These are phyloP conservation scores for Claviceps arundinis DNA, from an alignment of 2,329 filamentous ascomycete genomes.

Conservation along the genomic window DNA sequence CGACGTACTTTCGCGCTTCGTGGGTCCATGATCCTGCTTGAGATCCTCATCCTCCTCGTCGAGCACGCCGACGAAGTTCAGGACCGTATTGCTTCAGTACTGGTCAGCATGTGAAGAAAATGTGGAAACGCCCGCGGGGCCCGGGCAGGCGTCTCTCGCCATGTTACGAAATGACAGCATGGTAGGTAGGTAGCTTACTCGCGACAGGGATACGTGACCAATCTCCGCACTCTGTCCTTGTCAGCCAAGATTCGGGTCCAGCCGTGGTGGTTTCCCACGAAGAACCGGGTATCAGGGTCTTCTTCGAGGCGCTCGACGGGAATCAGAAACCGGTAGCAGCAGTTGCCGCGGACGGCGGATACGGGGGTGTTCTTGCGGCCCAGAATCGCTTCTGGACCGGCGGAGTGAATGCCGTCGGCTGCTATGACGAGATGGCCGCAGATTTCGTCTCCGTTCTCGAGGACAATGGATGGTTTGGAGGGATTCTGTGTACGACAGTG, in stretches of 20 bases:
- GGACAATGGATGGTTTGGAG: slow-evolving; percentile 13
- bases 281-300: slow-evolving; percentile 19
- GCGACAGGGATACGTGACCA: background rate
- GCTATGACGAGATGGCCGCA: slow-evolving; percentile 27
- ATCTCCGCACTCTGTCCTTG: slow-evolving; percentile 11
- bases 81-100: background rate
- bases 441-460: slow-evolving; percentile 16
- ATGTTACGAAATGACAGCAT: background rate
- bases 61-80: background rate
- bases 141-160: background rate
- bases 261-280: slow-evolving; percentile 15
- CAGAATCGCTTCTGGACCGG: slow-evolving; percentile 15
- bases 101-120: too few relatives aligned
- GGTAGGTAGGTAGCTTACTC: background rate
- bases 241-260: slow-evolving; percentile 13
- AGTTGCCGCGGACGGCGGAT: slow-evolving; percentile 16
- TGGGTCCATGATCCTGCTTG: background rate
- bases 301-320: slow-evolving; percentile 14
- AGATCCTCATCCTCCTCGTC: background rate
- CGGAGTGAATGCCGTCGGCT: slow-evolving; percentile 30
- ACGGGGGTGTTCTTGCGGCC: slow-evolving; percentile 14
- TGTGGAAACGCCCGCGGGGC: too few relatives aligned
- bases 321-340: slow-evolving; percentile 24
- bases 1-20: background rate
- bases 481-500: slow-evolving; percentile 11